Base-by-base conservation (phyloP, 2,329 filamentous ascomycete genomes). In the Fusarium papillatum region DNA sequence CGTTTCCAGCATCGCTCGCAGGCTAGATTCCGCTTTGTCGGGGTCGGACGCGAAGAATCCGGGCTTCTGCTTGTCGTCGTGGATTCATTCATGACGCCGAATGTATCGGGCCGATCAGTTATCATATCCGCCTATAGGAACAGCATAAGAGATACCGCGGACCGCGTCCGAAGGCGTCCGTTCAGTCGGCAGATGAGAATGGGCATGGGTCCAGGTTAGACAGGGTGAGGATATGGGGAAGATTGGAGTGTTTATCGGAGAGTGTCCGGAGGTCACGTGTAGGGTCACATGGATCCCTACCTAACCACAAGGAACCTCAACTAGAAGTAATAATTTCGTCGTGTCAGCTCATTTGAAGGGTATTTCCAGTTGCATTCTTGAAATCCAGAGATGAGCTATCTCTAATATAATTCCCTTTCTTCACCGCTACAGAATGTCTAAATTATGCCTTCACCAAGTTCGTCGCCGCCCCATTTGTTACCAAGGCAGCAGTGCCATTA, bases 1-100 rank as follows among this genome's bases (percentile, higher is more conserved):
- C 76, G 68, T 43, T 69, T 74, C 64, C 70, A 74, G 65, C 76
- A 76, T 8, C 74, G 69, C 9, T 74, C 69, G 46, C 74, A 76
- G 11, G 73, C 73, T 14, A 74, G 34, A 22, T 50, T 68, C 26
- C 71, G 53, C 71, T 68, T 74, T 4, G 64, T 63, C 6, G 43
- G 53, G 19, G 69, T 41, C 9, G 24, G 64, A 36, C 22, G 48
- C 14, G 69, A 65, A 3, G 69, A 41, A 10, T 41, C 62, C 29
- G 67, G 71, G 62, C 57, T 67, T 13, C 16, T n/a, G 10, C 65
- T 72, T 24, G 61, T 60, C 19, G 24, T 57, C 62, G 67, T 59
- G 61, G 50, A 71, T 29, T 29, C 55, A 2, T 71, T 24, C 11
- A 71, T 67, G 22, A 48, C 41, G 19, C 46, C 41, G 22, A 63